Evolutionary conservation across 768 basidiomycete genomes (phyloP), one percentile per base, ranked within the genome.

Genomic region (Phylloporus sp.): DNA sequence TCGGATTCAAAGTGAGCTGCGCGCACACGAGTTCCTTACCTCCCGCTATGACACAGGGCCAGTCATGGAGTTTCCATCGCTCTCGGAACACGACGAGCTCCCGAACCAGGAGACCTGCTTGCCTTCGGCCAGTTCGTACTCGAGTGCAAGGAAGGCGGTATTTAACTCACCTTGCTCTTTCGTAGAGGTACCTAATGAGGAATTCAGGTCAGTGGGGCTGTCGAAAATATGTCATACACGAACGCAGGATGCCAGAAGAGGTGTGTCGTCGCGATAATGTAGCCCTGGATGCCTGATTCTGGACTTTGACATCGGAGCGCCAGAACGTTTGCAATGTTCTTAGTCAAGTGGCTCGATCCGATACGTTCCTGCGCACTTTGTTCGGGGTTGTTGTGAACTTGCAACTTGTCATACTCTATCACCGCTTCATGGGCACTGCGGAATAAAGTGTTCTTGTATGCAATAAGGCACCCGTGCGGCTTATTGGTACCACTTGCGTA

Each of bases 231-330:
- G 8, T 43, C 4, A 24, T 28, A 18, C 23, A 70, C 78, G 48
- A 66, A 91, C 82, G 76, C 78, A 6, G 92, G 92, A 67, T 95
- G 92, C 94, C 94, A 97, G 65, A 96, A 97, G 20, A 95, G 71
- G 69, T 97, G 94, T 0, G 93, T 93, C 1, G 94, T 96, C 3
- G 81, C 90, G 13, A 94, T 69, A 32, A 95, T 69, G 27, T 90
- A 64, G 5, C 92, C 90, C 31, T 71, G 67, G 7, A 59, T 31
- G 14, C 36, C 38, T 48, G 33, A 43, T 22, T 68, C 56, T 14
- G 71, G 55, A 9, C 64, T 67, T 6, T 68, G 62, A 36, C 68
- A 69, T 53, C 72, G 70, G 42, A 98, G 68, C 1, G 84, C 85
- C 17, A 89, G 76, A 23, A 97, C 64, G 39, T 79, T 76, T 3